Conservation (phyloP, 2,329 filamentous ascomycete species). For the Cladosporium sp. region DNA sequence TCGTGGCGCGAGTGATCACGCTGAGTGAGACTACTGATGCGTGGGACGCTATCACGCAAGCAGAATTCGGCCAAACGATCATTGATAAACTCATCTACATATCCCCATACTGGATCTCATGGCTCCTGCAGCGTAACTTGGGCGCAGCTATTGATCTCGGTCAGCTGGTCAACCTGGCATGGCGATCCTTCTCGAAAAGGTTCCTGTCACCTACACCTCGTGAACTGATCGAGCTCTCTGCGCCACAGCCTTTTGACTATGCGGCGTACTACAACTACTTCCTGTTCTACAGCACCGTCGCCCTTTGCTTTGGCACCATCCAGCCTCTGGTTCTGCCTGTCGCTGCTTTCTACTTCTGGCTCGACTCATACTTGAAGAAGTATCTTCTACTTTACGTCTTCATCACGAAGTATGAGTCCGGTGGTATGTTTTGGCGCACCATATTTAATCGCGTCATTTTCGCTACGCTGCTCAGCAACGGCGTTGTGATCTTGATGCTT, state of each 20-base stretch:
- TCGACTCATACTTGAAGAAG: constrained; percentile 92
- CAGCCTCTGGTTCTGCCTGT: constrained; percentile 87
- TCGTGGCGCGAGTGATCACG: constrained; percentile 66
- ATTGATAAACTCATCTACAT: constrained; percentile 78
- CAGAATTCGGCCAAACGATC: constrained; percentile 49
- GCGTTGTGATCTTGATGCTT: constrained; percentile 75
- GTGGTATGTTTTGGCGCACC: constrained; percentile 87
- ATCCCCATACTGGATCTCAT: constrained; percentile 92
- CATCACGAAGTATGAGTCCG: constrained; percentile 94
- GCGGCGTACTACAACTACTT: constrained; percentile 98
- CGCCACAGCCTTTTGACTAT: constrained; percentile 90
- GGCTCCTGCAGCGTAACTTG: constrained; percentile 87
- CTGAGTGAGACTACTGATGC: constrained; percentile 58
- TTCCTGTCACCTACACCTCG: constrained; percentile 87
- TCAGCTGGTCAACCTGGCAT: constrained; percentile 81
- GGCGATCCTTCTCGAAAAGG: constrained; percentile 80
- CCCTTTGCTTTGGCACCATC: constrained; percentile 78
- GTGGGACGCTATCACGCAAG: constrained; percentile 68
- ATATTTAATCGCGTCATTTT: constrained; percentile 93
- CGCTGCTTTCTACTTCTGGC: constrained; percentile 81
- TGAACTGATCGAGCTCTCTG: constrained; percentile 88
- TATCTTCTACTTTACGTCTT: constrained; percentile 91
- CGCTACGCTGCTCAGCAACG: constrained; percentile 73
- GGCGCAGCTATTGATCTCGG: constrained; percentile 93
- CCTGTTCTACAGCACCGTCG: constrained; percentile 88